Evolutionary conservation across 768 basidiomycete species (phyloP).

Genomic region (Amanita exitialis): DNA sequence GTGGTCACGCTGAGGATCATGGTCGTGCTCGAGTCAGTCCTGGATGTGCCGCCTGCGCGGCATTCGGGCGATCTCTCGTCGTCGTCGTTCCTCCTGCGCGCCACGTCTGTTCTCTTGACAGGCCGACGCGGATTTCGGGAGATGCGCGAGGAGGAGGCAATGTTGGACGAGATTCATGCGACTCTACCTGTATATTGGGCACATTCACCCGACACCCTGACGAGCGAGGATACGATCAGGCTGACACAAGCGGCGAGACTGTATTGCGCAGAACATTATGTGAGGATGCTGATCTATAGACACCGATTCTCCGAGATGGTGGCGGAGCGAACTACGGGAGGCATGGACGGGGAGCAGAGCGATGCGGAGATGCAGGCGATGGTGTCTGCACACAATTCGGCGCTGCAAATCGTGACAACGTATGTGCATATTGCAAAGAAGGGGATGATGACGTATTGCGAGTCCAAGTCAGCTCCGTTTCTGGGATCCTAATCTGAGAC

Average conservation of each 20-base stretch:
- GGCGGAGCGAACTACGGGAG: conserved; percentile 45
- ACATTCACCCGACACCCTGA: conserved; percentile 71
- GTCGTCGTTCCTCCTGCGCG: conserved; percentile 55
- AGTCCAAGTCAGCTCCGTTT: conserved; percentile 21
- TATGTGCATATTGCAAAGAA: conserved; percentile 81
- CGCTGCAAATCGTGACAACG: conserved; percentile 72
- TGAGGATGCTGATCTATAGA: conserved; percentile 80
- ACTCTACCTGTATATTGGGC: conserved; percentile 71
- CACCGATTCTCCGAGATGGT: conserved; percentile 76
- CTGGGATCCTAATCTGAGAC: conserved; percentile 3
- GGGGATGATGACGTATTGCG: conserved; percentile 92
- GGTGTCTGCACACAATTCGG: conserved; percentile 64
- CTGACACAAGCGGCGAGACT: conserved; percentile 83
- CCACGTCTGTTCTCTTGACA: conserved; percentile 58
- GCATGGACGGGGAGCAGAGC: conserved; percentile 39
- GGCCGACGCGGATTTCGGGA: conserved; percentile 45
- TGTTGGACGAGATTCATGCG: conserved; percentile 72
- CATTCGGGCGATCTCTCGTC: conserved; percentile 53
- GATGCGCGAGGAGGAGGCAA: conserved; percentile 67
- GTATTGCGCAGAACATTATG: conserved; percentile 82
- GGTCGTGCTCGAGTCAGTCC: conserved; percentile 80
- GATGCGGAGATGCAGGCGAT: conserved; percentile 76
- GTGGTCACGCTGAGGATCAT: conserved; percentile 68
- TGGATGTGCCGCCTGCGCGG: conserved; percentile 71
- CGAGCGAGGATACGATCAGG: conserved; percentile 78